Conservation (phyloP, 768 basidiomycete genomes). For the Sporobolomyces roseus region DNA sequence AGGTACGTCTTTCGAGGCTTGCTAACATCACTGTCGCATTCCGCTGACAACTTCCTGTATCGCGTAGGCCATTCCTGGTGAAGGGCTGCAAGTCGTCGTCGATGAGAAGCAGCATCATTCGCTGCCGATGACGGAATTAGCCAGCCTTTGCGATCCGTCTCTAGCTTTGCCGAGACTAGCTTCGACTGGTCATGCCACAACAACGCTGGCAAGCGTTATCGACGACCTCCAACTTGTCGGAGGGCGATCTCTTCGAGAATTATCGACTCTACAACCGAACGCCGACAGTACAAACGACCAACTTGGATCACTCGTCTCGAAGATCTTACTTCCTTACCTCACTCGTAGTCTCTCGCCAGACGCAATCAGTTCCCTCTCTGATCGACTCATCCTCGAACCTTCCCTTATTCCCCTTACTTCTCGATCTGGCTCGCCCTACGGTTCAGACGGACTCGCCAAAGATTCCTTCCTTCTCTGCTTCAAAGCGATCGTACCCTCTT, state of each 20-base stretch:
- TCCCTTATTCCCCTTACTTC: constrained; percentile 32
- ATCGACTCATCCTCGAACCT: constrained; percentile 23
- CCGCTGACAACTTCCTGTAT: background rate
- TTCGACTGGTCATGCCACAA: background rate
- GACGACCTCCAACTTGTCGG: background rate
- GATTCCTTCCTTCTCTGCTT: constrained; percentile 36
- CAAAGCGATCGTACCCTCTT: constrained; percentile 34
- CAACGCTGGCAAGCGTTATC: constrained; percentile 15
- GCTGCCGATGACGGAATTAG: constrained; percentile 36
- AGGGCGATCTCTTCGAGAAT: constrained; percentile 14
- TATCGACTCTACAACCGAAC: constrained; percentile 6
- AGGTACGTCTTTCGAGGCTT: background rate
- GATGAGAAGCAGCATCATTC: constrained; percentile 37
- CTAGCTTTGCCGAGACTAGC: background rate
- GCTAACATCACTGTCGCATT: background rate
- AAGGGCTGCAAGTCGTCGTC: constrained; percentile 36
- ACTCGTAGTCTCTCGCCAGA: constrained; percentile 8
- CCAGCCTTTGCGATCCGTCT: constrained; percentile 11
- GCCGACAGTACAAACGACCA: background rate
- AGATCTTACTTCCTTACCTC: constrained; percentile 21
- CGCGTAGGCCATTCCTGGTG: constrained; percentile 28
- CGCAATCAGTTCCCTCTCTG: constrained; percentile 9
- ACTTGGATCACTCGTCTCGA: constrained; percentile 11
- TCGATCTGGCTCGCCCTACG: constrained; percentile 14
- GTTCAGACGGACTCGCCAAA: constrained; percentile 20